phyloP scores from a whole-genome alignment of 176 grass and related monocot genomes.

The Lolium multiflorum region DNA sequence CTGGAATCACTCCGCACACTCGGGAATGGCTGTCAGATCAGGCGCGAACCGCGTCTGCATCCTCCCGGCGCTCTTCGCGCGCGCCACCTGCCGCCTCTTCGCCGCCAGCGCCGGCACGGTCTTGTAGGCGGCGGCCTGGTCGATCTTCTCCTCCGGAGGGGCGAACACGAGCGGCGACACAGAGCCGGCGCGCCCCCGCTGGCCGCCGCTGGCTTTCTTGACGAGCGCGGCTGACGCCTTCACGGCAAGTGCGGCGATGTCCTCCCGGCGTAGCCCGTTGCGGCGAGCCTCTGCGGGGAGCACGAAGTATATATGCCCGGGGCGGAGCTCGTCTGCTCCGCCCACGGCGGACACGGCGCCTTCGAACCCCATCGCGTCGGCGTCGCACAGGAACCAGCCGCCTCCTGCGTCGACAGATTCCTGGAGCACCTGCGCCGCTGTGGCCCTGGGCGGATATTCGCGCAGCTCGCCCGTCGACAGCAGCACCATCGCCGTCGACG shows the following conservation, averaged over 20 bases:
- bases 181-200: constrained; percentile 11
- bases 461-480: constrained; percentile 48
- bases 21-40: constrained; percentile 56
- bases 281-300: constrained; percentile 47
- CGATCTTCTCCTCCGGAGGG: constrained; percentile 15
- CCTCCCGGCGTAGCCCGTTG: constrained; percentile 44
- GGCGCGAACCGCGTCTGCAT: constrained; percentile 45
- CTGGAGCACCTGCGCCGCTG: constrained; percentile 37
- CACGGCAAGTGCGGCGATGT: constrained; percentile 67
- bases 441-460: constrained; percentile 45
- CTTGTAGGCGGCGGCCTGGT: not conserved
- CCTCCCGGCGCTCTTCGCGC: constrained; percentile 15
- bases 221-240: constrained; percentile 47
- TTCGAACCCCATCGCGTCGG: constrained; percentile 65
- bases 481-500: constrained; percentile 58
- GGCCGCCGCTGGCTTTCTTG: not conserved
- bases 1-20: constrained; percentile 34
- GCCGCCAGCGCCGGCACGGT: not conserved
- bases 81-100: constrained; percentile 6
- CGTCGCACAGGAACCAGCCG: constrained; percentile 62
- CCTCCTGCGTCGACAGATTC: not conserved
- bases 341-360: constrained; percentile 34
- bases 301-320: constrained; percentile 77
- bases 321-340: constrained; percentile 35
- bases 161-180: constrained; percentile 58